A percentile compares a stretch with the other conserved stretches of the same genome.
Evolutionary conservation across 1,139 yeast genomes (phyloP).

Genomic region (Yamadazyma spencermartinsiae): DNA sequence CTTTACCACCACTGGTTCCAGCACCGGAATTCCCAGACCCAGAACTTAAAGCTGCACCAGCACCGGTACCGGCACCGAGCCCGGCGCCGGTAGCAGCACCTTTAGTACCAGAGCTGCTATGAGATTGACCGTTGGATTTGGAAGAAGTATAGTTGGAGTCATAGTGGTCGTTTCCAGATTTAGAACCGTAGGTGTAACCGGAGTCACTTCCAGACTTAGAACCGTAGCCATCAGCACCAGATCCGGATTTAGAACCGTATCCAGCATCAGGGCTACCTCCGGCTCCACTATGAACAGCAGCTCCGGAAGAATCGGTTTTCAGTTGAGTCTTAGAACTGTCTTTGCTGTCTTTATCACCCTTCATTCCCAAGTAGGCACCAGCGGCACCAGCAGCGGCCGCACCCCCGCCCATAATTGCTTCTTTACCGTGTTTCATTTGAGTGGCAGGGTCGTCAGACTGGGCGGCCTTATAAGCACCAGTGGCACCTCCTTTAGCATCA

Average conservation of each 20-base stretch:
- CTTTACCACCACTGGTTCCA: slow-evolving; percentile 13
- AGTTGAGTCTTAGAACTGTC: slow-evolving; percentile 2
- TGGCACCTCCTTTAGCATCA: slow-evolving; percentile 13
- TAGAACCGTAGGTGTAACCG: slow-evolving; percentile 7
- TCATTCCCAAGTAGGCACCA: slow-evolving; percentile 10
- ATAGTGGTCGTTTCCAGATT: slow-evolving; percentile 2
- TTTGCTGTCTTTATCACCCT: slow-evolving; percentile 1
- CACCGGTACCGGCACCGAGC: neutral
- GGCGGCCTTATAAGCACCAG: slow-evolving; percentile 10
- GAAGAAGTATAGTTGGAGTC: slow-evolving; percentile 1
- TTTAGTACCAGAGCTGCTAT: slow-evolving; percentile 1
- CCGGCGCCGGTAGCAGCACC: slow-evolving; percentile 8
- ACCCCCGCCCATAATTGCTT: slow-evolving; percentile 16
- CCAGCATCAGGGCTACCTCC: slow-evolving; percentile 3
- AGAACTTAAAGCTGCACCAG: neutral
- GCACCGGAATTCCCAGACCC: slow-evolving; percentile 9
- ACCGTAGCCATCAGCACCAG: slow-evolving; percentile 8
- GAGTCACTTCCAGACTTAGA: slow-evolving; percentile 6
- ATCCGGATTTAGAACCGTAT: slow-evolving; percentile 6
- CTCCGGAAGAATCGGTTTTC: slow-evolving; percentile 4
- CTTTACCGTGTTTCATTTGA: slow-evolving; percentile 15
- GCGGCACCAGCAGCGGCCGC: slow-evolving; percentile 16
- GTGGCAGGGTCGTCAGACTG: slow-evolving; percentile 14
- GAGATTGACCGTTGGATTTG: slow-evolving; percentile 1
- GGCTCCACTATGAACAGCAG: slow-evolving; percentile 4